Conservation (phyloP, 2,329 filamentous ascomycete genomes). For the Lecanicillium sp. region DNA sequence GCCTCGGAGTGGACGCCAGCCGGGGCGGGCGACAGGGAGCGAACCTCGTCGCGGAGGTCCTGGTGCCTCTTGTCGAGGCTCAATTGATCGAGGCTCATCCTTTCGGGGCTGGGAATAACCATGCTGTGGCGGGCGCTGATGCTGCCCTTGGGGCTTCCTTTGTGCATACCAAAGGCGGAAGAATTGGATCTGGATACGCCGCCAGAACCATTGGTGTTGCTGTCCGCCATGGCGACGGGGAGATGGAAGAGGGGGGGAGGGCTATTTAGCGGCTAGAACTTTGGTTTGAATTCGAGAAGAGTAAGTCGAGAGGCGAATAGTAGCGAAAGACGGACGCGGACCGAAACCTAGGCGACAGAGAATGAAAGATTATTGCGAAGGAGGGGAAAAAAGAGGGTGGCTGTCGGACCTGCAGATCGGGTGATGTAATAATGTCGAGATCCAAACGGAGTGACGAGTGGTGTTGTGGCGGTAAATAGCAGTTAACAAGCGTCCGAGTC, state of each 20-base stretch:
- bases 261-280: not conserved
- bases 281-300: not conserved
- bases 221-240: slow-evolving; percentile 7
- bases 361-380: too few species aligned
- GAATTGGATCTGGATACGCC: slow-evolving; percentile 10
- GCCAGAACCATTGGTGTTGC: slow-evolving; percentile 5
- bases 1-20: slow-evolving; percentile 12
- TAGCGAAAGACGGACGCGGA: not conserved
- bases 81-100: slow-evolving; percentile 11
- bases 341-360: too few species aligned
- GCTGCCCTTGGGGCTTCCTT: not conserved
- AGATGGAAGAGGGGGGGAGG: not conserved
- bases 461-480: too few species aligned
- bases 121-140: slow-evolving; percentile 6
- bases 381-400: too few species aligned
- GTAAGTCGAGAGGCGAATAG: not conserved
- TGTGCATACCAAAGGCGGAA: slow-evolving; percentile 15
- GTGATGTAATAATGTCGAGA: too few species aligned
- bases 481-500: too few species aligned
- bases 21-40: slow-evolving; percentile 1
- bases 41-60: slow-evolving; percentile 11
- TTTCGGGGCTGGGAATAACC: slow-evolving; percentile 3
- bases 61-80: slow-evolving; percentile 9
- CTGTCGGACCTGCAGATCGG: too few species aligned
- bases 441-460: too few species aligned